phyloP scores from a whole-genome alignment of 345 rosid species.

The Psidium guajava region DNA sequence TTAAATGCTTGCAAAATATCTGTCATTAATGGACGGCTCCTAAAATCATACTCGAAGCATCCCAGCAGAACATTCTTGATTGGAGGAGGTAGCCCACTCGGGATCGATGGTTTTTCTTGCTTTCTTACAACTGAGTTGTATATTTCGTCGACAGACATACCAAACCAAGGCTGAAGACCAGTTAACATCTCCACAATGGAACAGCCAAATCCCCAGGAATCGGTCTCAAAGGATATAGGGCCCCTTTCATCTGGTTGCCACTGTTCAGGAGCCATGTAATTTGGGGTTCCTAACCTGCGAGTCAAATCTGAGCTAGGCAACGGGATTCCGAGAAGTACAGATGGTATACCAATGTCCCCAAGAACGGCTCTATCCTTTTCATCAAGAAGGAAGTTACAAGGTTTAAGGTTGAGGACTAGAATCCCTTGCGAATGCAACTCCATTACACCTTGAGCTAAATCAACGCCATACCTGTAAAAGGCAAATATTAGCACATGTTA shows the following conservation, averaged over 20 bases:
- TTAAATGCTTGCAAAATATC: conserved; percentile 56
- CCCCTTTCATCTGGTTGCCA: conserved; percentile 88
- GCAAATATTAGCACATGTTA: background rate
- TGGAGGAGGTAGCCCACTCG: conserved; percentile 63
- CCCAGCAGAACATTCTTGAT: conserved; percentile 62
- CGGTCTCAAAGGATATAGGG: conserved; percentile 81
- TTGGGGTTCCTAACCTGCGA: conserved; percentile 73
- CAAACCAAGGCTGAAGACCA: conserved; percentile 74
- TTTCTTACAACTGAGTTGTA: conserved; percentile 53
- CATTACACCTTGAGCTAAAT: conserved; percentile 57
- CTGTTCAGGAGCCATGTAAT: conserved; percentile 98
- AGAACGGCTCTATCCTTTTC: conserved; percentile 57
- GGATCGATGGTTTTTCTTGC: conserved; percentile 61
- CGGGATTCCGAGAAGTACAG: conserved; percentile 60
- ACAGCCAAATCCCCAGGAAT: conserved; percentile 95
- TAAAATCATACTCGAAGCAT: conserved; percentile 84
- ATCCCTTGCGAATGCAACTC: conserved; percentile 61
- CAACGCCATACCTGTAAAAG: conserved; percentile 54
- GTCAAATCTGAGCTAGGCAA: conserved; percentile 53
- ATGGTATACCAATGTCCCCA: conserved; percentile 79
- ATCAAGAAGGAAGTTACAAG: conserved; percentile 63
- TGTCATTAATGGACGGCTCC: conserved; percentile 79
- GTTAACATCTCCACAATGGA: conserved; percentile 90
- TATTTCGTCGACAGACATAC: conserved; percentile 57
- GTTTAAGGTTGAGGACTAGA: conserved; percentile 73